Base-by-base conservation (phyloP, 805 yeast genomes). In the Huiozyma naganishii region DNA sequence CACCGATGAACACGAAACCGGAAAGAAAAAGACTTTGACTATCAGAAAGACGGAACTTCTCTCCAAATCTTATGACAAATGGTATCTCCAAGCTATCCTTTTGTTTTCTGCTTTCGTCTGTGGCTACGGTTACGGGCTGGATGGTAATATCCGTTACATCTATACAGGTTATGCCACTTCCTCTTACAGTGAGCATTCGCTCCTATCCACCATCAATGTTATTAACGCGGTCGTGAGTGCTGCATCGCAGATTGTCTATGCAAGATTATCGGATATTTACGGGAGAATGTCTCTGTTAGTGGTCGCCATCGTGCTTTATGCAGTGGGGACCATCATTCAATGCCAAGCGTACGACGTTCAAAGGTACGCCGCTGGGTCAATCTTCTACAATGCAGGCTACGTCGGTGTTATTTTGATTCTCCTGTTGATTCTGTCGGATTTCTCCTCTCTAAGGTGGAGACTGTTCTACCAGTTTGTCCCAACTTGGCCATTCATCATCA, bases 361-460 rank as follows among this genome's bases (percentile, higher is more conserved):
- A 43, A 63, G 72, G 37, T 77, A 68, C 48, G 77, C 78, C 29
- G 82, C 74, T 17, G 83, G 82, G 53, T 66, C 79, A 0, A 72
- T 76, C 27, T 59, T 68, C 35, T 68, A 66, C 45, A 62, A 61
- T 45, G 48, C 61, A 42, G 82, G 94, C 8, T 81, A 76, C 58
- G 74, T 81, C 29, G 87, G 89, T 47, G 69, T 77, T 23, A 66
- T 76, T 34, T 65, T 83, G 42, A 61, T 79, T 40, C 58, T 80
- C 32, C 71, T 77, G 51, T 64, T 83, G 34, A 66, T 82, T 37
- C 58, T 77, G 46, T 79, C 85, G 2, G 94, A 83, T 61, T 69
- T 76, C 54, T 79, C 89, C 6, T 69, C 72, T 48, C 68, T 83
- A 54, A 80, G 76, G 58, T 80, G 87, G 83, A 76, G 92, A 67